These are phyloP conservation scores for Porcisia hertigi DNA, from an alignment of 208 protist species.

Conservation along the genomic window DNA sequence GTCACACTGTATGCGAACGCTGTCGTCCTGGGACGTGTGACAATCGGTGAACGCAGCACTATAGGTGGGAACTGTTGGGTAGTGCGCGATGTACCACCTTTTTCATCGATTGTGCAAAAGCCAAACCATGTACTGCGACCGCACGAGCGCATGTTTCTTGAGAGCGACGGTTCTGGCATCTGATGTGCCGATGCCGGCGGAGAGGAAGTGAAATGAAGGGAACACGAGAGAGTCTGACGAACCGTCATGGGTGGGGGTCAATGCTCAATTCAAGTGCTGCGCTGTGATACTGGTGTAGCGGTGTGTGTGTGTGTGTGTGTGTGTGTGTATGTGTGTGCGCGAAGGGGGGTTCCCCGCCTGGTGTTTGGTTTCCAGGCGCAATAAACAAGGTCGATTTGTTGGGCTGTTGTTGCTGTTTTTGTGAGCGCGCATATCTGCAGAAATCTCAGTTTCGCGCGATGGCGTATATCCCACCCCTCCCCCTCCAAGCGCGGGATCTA, in stretches of 20 bases:
- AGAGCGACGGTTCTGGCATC: constrained; percentile 60
- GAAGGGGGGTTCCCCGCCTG: too few species aligned
- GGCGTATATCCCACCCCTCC: too few species aligned
- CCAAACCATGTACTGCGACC: constrained; percentile 31
- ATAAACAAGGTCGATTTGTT: neutral
- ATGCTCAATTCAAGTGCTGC: too few species aligned
- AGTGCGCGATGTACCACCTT: constrained; percentile 51
- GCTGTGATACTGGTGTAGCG: too few species aligned
- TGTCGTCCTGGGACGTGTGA: constrained; percentile 79
- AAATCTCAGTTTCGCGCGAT: too few species aligned
- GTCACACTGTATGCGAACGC: constrained; percentile 86
- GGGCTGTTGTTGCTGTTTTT: neutral
- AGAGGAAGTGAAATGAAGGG: neutral
- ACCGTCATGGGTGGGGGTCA: too few species aligned
- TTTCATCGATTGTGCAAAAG: constrained; percentile 59
- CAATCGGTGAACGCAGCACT: constrained; percentile 69
- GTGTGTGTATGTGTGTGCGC: too few species aligned
- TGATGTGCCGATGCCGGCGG: constrained; percentile 5
- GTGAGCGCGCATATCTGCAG: neutral
- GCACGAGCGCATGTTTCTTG: constrained; percentile 54
- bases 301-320: too few species aligned
- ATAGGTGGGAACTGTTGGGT: constrained; percentile 81
- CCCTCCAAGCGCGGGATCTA: too few species aligned
- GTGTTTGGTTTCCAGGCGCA: neutral
- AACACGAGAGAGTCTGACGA: neutral